Conservation (phyloP, 2,329 filamentous ascomycete genomes). For the Sporothrix protearum region DNA sequence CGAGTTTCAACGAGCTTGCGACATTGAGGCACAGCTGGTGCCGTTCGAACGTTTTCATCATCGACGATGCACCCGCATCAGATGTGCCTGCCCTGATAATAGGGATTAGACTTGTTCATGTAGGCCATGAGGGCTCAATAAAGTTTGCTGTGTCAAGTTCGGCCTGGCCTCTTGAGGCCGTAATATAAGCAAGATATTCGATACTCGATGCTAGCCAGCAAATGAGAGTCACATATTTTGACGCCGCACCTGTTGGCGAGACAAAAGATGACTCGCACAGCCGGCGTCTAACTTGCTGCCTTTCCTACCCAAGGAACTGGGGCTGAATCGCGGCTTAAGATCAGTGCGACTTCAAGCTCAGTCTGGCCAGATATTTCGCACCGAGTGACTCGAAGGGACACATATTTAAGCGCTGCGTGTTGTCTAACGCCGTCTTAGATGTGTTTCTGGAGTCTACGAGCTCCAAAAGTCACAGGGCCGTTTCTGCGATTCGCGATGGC, state of each 20-base stretch:
- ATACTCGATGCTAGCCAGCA: not conserved
- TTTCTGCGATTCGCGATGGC: not conserved
- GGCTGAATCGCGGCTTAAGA: not conserved
- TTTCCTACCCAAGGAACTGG: not conserved
- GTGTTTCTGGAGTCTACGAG: not conserved
- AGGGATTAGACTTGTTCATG: not conserved
- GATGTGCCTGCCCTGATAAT: not conserved
- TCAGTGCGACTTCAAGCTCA: not conserved
- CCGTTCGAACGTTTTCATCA: not conserved
- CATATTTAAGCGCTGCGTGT: constrained; percentile 1
- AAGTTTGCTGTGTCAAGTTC: too few species aligned
- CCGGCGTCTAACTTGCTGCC: not conserved
- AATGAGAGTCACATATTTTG: not conserved
- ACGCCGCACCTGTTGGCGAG: not conserved
- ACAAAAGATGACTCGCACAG: not conserved
- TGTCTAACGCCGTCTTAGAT: not conserved
- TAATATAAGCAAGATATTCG: too few species aligned
- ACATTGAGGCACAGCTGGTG: not conserved
- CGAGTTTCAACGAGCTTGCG: not conserved
- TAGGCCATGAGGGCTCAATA: not conserved
- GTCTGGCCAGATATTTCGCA: not conserved
- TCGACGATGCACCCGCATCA: not conserved
- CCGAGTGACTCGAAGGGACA: not conserved
- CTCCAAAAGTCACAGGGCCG: too few species aligned
- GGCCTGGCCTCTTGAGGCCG: not conserved